phyloP scores from a whole-genome alignment of 768 basidiomycete species.

The Leucogyrophana mollusca region DNA sequence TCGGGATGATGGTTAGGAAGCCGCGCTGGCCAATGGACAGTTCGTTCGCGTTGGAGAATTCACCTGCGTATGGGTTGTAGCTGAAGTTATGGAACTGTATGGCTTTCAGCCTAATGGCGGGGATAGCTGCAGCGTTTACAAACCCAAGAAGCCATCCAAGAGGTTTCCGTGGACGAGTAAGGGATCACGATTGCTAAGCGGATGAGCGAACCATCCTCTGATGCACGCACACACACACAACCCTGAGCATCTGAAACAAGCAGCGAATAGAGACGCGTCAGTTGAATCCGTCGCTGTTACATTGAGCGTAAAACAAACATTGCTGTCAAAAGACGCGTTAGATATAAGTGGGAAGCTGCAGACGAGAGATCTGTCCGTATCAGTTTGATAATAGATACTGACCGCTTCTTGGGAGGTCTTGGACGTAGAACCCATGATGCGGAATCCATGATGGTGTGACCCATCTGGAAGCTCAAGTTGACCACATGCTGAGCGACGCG shows the following conservation, averaged over 20 bases:
- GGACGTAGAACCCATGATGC: constrained; percentile 45
- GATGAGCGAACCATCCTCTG: background rate
- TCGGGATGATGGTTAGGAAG: constrained; percentile 54
- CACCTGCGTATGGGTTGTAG: constrained; percentile 46
- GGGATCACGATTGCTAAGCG: constrained; percentile 19
- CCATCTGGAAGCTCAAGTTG: constrained; percentile 54
- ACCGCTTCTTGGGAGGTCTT: constrained; percentile 45
- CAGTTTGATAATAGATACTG: constrained; percentile 57
- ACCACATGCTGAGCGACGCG: constrained; percentile 45
- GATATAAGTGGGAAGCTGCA: no score
- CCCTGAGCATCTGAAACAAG: constrained; percentile 25
- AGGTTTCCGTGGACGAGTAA: constrained; percentile 61
- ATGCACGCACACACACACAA: no score
- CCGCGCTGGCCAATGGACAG: constrained; percentile 64
- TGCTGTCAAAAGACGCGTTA: no score
- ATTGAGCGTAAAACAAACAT: no score
- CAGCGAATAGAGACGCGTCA: no score
- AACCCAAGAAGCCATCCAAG: constrained; percentile 65
- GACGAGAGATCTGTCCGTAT: constrained; percentile 23
- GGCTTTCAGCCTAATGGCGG: constrained; percentile 3
- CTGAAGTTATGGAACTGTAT: constrained; percentile 64
- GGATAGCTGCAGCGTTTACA: constrained; percentile 1
- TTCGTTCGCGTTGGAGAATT: constrained; percentile 54
- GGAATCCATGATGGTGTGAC: constrained; percentile 52
- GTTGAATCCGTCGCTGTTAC: no score